Evolutionary conservation across 495 filamentous ascomycete genomes (phyloP), one percentile per base, ranked within the genome.

Genomic region (Talaromyces wortmannii): DNA sequence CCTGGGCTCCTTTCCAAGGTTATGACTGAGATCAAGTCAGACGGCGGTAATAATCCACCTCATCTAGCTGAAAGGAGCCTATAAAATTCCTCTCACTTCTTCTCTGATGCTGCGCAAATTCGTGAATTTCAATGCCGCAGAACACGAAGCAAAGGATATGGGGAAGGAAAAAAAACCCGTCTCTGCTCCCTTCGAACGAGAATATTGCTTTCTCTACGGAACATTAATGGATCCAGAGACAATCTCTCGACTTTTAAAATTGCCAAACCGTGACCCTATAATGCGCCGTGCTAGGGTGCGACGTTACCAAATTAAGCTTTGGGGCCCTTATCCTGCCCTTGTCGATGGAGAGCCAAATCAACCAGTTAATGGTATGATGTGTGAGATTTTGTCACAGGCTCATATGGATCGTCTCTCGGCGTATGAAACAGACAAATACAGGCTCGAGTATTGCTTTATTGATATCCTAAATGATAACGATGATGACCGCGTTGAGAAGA

Each of bases 151-250:
- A 42, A 11, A 36, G 12, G 44, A 23, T 17, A 46, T 12, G 40
- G 51, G 40, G 51, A 33, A 40, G 4, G 18, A 45, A 40, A 15
- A 18, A 7, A 1, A 1, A 18, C 52, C 32, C 23, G 17, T 7
- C 23, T 2, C 13, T 42, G 48, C 18, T 17, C 42, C 55, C 29
- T 55, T 61, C 23, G 31, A 53, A 53, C 42, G 18, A 36, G 23
- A 52, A 48, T 56, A 60, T 51, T 74, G 67, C 52, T 70, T 71
- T 48, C 67, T 72, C 58, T 68, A 72, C 52, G 63, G 67, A 47
- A 66, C 61, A 5, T 53, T 72, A 8, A 50, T 60, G 3, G 56
- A 71, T 31, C 57, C 64, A 0, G 15, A 57, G 1, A 49, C 57
- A 47, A 47, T 72, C 3, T 16, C 48, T 5, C 44, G 61, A 5